Conservation (phyloP, 2,329 filamentous ascomycete species). For the Cytospora schulzeri region DNA sequence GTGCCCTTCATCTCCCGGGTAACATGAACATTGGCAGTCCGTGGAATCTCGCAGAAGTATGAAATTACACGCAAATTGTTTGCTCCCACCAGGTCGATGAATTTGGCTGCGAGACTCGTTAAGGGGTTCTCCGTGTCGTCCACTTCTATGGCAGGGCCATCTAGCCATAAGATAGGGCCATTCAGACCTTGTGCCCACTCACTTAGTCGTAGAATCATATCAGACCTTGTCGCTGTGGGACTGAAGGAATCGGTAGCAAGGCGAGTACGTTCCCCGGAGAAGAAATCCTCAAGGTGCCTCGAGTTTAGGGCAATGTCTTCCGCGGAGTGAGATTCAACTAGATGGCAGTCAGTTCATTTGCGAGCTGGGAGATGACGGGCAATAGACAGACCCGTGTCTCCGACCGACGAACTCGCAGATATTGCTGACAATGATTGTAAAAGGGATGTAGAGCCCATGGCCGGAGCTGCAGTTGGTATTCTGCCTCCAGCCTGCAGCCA, state of each 20-base stretch:
- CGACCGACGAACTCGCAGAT: background rate
- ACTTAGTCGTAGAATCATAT: background rate
- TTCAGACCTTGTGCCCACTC: conserved; percentile 9
- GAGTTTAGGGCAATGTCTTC: conserved; percentile 8
- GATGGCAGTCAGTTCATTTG: background rate
- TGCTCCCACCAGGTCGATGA: conserved; percentile 15
- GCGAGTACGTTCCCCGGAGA: conserved; percentile 3
- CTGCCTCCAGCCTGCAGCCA: background rate
- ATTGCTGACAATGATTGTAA: background rate
- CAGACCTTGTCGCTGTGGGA: background rate
- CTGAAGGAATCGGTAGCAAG: background rate
- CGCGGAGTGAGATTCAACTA: background rate
- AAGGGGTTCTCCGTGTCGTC: conserved; percentile 22
- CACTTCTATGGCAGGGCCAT: conserved; percentile 5
- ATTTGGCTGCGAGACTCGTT: conserved; percentile 20
- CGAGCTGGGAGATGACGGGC: background rate
- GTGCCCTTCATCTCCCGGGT: background rate
- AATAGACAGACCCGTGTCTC: background rate
- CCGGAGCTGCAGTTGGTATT: background rate
- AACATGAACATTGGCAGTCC: too few relatives aligned
- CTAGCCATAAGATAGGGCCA: conserved; percentile 24
- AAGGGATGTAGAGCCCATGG: background rate
- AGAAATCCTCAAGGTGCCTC: conserved; percentile 9
- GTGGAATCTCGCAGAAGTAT: conserved; percentile 29
- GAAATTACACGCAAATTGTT: conserved; percentile 23